Percentiles rank a stretch among this genome's conserved stretches.
These are phyloP conservation scores for Xylariaceae sp. DNA, from an alignment of 2,329 filamentous ascomycete species.

Conservation along the genomic window DNA sequence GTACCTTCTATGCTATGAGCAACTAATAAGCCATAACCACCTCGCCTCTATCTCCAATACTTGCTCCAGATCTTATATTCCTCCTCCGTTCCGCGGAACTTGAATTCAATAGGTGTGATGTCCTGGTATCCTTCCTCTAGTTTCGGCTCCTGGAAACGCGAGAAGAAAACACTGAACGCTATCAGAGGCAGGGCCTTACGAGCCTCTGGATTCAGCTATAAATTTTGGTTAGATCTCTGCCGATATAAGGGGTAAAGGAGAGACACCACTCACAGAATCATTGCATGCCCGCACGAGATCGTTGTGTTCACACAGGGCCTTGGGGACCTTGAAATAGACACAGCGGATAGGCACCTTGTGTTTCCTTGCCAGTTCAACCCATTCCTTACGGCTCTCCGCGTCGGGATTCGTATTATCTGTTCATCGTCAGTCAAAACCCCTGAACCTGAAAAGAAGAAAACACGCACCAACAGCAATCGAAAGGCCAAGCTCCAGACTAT, in stretches of 20 bases:
- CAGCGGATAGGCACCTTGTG: conserved; percentile 73
- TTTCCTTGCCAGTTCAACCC: conserved; percentile 69
- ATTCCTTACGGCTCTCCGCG: conserved; percentile 67
- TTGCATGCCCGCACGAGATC: conserved; percentile 73
- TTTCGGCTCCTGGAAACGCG: conserved; percentile 67
- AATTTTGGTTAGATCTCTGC: not conserved
- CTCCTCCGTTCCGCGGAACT: conserved; percentile 64
- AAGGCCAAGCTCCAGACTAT: conserved; percentile 56
- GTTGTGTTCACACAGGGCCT: conserved; percentile 75
- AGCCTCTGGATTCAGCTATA: conserved; percentile 74
- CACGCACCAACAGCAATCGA: conserved; percentile 70
- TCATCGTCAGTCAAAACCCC: not conserved
- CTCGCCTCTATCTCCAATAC: conserved; percentile 55
- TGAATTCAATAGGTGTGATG: conserved; percentile 68
- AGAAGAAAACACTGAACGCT: conserved; percentile 72
- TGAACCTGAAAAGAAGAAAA: not conserved
- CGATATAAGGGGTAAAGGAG: not conserved
- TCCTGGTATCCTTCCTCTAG: conserved; percentile 78
- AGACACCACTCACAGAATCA: conserved; percentile 29
- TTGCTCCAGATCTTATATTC: conserved; percentile 67
- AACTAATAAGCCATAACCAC: not conserved
- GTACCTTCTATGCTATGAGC: too few relatives aligned
- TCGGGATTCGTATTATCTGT: conserved; percentile 95
- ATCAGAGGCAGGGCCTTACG: conserved; percentile 67
- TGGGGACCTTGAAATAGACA: conserved; percentile 71